Evolutionary conservation across 164 flowering plant genomes (phyloP), one percentile per base, ranked within the genome.

Genomic region (Tinospora cordifolia): DNA sequence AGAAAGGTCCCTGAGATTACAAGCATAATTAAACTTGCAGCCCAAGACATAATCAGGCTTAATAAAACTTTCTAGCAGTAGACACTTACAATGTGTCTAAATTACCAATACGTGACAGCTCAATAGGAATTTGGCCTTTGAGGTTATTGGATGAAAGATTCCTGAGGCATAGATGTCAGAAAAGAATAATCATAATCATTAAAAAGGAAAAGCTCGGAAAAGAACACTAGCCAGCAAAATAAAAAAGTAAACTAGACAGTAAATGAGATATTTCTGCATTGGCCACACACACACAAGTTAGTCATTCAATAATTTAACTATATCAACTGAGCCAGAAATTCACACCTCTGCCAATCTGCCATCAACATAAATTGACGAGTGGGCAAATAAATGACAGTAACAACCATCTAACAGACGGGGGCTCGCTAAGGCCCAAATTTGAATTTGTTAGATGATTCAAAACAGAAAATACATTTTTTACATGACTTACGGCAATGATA

Each of bases 101-200:
- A 75, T 94, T 94, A 30, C 91, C 94, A 68, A 94, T 90, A 13
- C 88, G 83, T 36, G 97, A 87, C n/a, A 94, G 79, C 81, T 92
- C 97, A 62, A 94, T 75, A 38, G 99, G 99, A 63, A 94, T 90
- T 25, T 83, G 77, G 24, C 97, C 99, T 63, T 63, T 75, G 11
- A 94, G 80, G 69, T 78, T 74, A 71, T 83, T 78, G 46, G 91
- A 85, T 9, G 99, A 94, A 17, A 94, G 87, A 71, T 94, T 94
- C 81, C 99, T 94, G 79, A 1, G 34, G 9, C 72, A 58, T 5
- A 27, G 73, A 60, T 44, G 54, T 17, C 4, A 9, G 27, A 36
- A 15, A 5, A 11, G 4, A 1, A 30, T 30, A 57, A 25, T 30
- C 47, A 49, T 26, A n/a, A 49, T 14, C 47, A 44, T 44, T 44